Conservation (phyloP, 2,329 filamentous ascomycete species). For the Colletotrichum destructivum region DNA sequence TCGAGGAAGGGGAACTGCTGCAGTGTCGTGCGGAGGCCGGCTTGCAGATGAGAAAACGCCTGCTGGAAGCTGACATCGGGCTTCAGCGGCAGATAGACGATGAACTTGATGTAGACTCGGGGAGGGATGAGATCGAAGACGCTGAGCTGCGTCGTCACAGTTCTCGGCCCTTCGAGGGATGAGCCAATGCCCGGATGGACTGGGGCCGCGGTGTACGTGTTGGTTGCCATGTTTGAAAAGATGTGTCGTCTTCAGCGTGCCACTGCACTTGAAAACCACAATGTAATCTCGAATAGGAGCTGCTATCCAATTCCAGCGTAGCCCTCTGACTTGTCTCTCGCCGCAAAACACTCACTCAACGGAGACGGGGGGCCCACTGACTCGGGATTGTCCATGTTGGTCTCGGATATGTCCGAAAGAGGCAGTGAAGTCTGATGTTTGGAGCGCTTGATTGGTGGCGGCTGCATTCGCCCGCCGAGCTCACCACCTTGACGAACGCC, state of each 20-base stretch:
- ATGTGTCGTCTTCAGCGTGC: neutral
- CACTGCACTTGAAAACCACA: neutral
- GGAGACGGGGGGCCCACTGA: neutral
- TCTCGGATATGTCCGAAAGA: conserved; percentile 5
- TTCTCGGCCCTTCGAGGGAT: neutral
- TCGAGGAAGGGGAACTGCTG: conserved; percentile 54
- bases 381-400: neutral
- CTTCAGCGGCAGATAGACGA: conserved; percentile 53
- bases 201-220: neutral
- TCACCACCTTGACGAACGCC: neutral
- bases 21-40: conserved; percentile 53
- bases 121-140: conserved; percentile 29
- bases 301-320: neutral
- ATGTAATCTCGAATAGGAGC: neutral
- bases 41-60: conserved; percentile 51
- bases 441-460: neutral
- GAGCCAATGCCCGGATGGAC: neutral
- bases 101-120: conserved; percentile 27
- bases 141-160: conserved; percentile 12
- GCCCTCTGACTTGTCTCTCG: neutral
- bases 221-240: conserved; percentile 8
- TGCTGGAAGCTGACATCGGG: conserved; percentile 47
- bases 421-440: neutral
- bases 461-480: too few species aligned
- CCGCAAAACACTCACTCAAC: too few species aligned